Evolutionary conservation across 768 basidiomycete species (phyloP).

Genomic region (Calocera cornea): DNA sequence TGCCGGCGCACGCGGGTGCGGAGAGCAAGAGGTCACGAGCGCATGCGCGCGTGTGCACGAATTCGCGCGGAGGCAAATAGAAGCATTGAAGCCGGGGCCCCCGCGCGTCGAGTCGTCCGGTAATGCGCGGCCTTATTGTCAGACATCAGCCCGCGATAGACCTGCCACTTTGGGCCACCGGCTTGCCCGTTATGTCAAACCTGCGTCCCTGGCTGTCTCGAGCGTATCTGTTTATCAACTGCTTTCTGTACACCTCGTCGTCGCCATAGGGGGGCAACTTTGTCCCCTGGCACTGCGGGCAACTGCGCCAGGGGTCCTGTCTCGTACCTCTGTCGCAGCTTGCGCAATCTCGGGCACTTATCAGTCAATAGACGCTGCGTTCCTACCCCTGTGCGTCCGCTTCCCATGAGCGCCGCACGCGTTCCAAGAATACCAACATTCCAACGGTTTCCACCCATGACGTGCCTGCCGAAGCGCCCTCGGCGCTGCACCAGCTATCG

Average conservation of each 20-base stretch:
- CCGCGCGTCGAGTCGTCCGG: neutral
- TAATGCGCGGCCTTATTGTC: neutral
- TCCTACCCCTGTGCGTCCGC: no score
- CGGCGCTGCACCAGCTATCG: neutral
- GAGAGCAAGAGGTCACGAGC: neutral
- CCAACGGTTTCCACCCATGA: neutral
- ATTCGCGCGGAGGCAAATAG: neutral
- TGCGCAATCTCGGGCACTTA: neutral
- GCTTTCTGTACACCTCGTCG: neutral
- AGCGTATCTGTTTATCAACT: neutral
- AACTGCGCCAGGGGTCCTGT: neutral
- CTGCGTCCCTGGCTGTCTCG: neutral
- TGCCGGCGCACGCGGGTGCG: neutral
- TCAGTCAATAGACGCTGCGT: neutral
- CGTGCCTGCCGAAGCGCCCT: neutral
- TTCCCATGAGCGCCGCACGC: neutral
- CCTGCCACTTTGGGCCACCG: neutral
- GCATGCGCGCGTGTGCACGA: neutral
- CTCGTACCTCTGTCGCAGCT: neutral
- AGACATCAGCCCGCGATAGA: neutral
- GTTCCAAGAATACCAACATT: neutral
- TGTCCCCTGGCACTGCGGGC: neutral
- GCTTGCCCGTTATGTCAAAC: constrained; percentile 3
- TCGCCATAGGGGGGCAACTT: neutral
- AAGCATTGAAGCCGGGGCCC: neutral